phyloP scores from a whole-genome alignment of 305 asterid genomes.

The Rubia peregrina region DNA sequence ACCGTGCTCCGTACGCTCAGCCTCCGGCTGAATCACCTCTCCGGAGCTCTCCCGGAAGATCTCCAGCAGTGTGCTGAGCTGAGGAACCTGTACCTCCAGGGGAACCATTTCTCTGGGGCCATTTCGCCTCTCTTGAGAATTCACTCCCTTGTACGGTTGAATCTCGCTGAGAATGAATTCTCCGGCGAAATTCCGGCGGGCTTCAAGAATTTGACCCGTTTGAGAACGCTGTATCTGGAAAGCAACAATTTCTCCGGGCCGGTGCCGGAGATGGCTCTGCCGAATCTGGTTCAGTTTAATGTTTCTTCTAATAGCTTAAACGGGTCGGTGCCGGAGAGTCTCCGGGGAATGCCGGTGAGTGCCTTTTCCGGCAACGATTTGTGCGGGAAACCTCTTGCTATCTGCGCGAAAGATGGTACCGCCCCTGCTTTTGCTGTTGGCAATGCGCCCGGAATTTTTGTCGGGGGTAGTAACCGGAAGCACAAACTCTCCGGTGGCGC shows the following conservation, averaged over 20 bases:
- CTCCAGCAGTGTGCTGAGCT: conserved; percentile 46
- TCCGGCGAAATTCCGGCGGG: conserved; percentile 55
- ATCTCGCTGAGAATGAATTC: conserved; percentile 62
- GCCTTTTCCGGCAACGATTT: conserved; percentile 61
- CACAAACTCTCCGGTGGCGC: conserved; percentile 72
- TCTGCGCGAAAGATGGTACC: conserved; percentile 34
- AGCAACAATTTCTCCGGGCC: conserved; percentile 50
- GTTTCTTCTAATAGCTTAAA: conserved; percentile 66
- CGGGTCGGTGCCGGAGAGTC: conserved; percentile 73
- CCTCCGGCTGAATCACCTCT: conserved; percentile 74
- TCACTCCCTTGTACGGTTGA: conserved; percentile 48
- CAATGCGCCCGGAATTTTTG: conserved; percentile 21
- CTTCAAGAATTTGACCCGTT: conserved; percentile 57
- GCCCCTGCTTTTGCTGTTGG: conserved; percentile 28
- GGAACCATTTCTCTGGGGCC: conserved; percentile 54
- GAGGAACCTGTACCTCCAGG: conserved; percentile 75
- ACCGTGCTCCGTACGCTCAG: conserved; percentile 58
- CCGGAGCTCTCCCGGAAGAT: conserved; percentile 66
- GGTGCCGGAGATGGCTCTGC: conserved; percentile 50
- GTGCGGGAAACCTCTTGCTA: conserved; percentile 67
- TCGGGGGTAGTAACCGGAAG: conserved; percentile 20
- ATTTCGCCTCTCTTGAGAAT: conserved; percentile 36
- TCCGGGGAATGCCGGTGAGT: conserved; percentile 25
- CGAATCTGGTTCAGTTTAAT: conserved; percentile 56
- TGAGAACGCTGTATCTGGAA: conserved; percentile 69